Percentiles rank a stretch among this genome's conserved stretches.
phyloP scores from a whole-genome alignment of 1,284 basidiomycete genomes.

The Heterobasidion parviporum region DNA sequence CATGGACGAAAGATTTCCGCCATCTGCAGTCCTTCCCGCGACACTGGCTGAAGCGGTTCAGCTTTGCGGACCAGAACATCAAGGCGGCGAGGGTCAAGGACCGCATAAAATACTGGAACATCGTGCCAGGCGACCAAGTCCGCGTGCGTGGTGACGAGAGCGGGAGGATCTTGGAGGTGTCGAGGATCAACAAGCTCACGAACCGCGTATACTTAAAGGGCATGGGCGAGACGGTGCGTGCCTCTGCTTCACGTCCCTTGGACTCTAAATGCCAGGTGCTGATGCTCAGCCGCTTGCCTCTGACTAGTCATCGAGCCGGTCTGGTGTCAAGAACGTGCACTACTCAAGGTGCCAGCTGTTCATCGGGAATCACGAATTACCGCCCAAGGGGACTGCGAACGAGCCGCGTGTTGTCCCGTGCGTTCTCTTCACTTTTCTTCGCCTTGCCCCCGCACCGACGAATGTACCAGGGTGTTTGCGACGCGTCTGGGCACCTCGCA shows the following conservation, averaged over 20 bases:
- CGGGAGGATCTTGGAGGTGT: slow-evolving; percentile 55
- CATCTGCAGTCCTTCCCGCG: slow-evolving; percentile 54
- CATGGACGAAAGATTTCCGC: slow-evolving; percentile 57
- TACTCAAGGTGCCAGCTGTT: slow-evolving; percentile 74
- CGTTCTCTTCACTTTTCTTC: slow-evolving; percentile 16
- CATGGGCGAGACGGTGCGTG: slow-evolving; percentile 32
- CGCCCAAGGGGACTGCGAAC: slow-evolving; percentile 32
- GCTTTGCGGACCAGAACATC: slow-evolving; percentile 22
- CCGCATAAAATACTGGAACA: slow-evolving; percentile 78
- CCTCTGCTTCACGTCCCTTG: background rate
- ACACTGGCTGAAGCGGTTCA: slow-evolving; percentile 23
- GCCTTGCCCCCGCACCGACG: background rate
- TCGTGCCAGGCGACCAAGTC: slow-evolving; percentile 77
- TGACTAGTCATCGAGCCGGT: slow-evolving; percentile 18
- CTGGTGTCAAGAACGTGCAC: slow-evolving; percentile 44
- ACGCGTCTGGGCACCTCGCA: slow-evolving; percentile 52
- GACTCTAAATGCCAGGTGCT: background rate
- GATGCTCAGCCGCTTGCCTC: background rate
- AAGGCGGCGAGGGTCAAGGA: slow-evolving; percentile 56
- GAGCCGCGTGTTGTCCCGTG: slow-evolving; percentile 38
- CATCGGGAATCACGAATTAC: slow-evolving; percentile 57
- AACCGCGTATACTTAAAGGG: slow-evolving; percentile 67
- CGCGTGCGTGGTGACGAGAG: slow-evolving; percentile 57
- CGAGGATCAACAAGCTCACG: slow-evolving; percentile 61
- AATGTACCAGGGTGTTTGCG: slow-evolving; percentile 58